These are phyloP conservation scores for Letharia lupina DNA, from an alignment of 495 filamentous ascomycete genomes.

Conservation along the genomic window DNA sequence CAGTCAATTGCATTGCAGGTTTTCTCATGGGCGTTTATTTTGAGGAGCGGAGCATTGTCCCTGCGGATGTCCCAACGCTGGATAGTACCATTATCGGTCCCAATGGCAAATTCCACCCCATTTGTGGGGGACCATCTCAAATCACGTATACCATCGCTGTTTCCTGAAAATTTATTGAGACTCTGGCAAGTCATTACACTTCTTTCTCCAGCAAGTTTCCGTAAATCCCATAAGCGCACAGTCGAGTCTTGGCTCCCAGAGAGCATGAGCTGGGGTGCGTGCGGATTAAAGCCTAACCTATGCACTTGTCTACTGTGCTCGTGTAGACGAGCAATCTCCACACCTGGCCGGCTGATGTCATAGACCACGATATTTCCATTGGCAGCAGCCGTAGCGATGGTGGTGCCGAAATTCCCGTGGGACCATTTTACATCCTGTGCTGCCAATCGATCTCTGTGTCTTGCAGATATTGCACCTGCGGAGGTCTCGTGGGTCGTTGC, in stretches of 20 bases:
- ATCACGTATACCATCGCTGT: constrained; percentile 73
- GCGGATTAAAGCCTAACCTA: constrained; percentile 81
- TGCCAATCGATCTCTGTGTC: constrained; percentile 63
- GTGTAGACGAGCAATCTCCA: constrained; percentile 69
- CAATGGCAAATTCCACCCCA: constrained; percentile 77
- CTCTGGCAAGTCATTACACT: constrained; percentile 47
- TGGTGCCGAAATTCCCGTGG: constrained; percentile 52
- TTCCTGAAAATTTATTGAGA: constrained; percentile 49
- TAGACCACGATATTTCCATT: constrained; percentile 84
- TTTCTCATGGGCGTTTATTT: constrained; percentile 77
- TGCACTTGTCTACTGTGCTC: constrained; percentile 92
- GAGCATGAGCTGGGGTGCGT: constrained; percentile 63
- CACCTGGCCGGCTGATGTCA: constrained; percentile 62
- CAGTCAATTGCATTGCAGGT: constrained; percentile 79
- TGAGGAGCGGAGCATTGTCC: constrained; percentile 49
- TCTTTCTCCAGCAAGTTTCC: constrained; percentile 43
- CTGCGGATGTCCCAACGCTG: constrained; percentile 64
- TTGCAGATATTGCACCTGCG: constrained; percentile 41
- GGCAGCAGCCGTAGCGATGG: constrained; percentile 74
- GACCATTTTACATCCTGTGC: constrained; percentile 84
- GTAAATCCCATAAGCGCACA: constrained; percentile 72
- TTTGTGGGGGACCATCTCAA: constrained; percentile 84
- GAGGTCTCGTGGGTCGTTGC: constrained; percentile 51
- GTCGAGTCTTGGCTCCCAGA: constrained; percentile 90
- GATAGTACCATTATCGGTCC: constrained; percentile 75